Conservation (phyloP, 2,329 filamentous ascomycete species). For the Penicillium olsonii region DNA sequence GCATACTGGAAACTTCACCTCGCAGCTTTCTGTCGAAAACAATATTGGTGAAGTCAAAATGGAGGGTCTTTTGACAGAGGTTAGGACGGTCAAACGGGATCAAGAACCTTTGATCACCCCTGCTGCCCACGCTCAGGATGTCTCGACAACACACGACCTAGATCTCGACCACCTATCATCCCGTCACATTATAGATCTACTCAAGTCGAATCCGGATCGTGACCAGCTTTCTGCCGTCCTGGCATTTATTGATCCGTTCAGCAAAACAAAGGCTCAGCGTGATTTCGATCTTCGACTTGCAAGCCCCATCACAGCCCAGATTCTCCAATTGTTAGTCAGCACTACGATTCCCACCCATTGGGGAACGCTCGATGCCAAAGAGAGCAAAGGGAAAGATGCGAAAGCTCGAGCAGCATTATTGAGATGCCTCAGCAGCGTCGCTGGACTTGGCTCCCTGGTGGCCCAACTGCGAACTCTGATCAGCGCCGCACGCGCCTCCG, state of each 20-base stretch:
- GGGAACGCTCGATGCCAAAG: constrained; percentile 54
- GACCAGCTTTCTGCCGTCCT: constrained; percentile 35
- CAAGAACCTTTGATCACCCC: constrained; percentile 19
- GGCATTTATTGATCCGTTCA: constrained; percentile 38
- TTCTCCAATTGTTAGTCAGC: constrained; percentile 73
- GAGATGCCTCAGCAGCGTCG: constrained; percentile 68
- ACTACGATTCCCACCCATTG: constrained; percentile 83
- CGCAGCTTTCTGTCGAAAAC: constrained; percentile 17
- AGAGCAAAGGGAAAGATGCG: constrained; percentile 15
- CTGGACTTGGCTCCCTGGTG: constrained; percentile 75
- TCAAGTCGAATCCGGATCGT: constrained; percentile 43
- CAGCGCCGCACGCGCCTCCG: constrained; percentile 23
- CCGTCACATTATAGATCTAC: constrained; percentile 36
- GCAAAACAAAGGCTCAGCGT: constrained; percentile 20
- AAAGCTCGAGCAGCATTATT: constrained; percentile 52
- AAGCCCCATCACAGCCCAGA: constrained; percentile 68
- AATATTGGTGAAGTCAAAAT: constrained; percentile 24
- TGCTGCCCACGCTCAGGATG: constrained; percentile 12
- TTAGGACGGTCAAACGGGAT: constrained; percentile 38
- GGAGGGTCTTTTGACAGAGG: constrained; percentile 42
- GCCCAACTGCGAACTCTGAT: constrained; percentile 67
- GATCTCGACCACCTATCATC: constrained; percentile 28
- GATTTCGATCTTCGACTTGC: constrained; percentile 63
- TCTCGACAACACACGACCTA: constrained; percentile 11
- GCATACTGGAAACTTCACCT: constrained; percentile 26